Conservation (phyloP, 768 basidiomycete species). For the Pleurotus eryngii region DNA sequence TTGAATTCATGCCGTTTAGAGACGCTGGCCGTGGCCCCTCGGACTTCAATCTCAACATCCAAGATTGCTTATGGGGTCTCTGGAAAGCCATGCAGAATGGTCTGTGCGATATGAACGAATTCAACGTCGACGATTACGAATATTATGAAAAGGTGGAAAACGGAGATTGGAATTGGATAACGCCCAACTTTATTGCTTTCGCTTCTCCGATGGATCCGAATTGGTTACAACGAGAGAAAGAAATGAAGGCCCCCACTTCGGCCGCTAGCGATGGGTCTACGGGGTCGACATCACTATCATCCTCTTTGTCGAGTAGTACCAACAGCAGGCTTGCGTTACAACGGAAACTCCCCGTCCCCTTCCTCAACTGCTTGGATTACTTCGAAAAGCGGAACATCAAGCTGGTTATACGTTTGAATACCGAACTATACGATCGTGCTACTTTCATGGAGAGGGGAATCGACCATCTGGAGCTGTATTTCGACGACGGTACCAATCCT, state of each 20-base stretch:
- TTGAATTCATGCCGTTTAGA: conserved; percentile 93
- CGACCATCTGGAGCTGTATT: conserved; percentile 89
- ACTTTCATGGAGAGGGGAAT: conserved; percentile 84
- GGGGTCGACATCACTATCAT: conserved; percentile 13
- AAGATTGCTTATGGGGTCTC: conserved; percentile 86
- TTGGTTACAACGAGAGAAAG: conserved; percentile 78
- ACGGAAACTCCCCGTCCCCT: conserved; percentile 74
- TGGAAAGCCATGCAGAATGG: conserved; percentile 91
- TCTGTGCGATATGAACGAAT: conserved; percentile 91
- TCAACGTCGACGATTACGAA: conserved; percentile 90
- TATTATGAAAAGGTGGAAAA: conserved; percentile 95
- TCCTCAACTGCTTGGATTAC: conserved; percentile 89
- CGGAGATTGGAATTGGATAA: conserved; percentile 95
- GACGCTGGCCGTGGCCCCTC: conserved; percentile 92
- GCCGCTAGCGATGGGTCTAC: conserved; percentile 23
- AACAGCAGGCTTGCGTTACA: conserved; percentile 55
- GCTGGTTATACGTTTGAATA: conserved; percentile 91
- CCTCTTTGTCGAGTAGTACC: conserved; percentile 26
- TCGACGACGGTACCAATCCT: conserved; percentile 97
- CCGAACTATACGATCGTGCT: conserved; percentile 81
- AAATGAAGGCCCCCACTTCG: conserved; percentile 40
- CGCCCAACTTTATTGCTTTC: conserved; percentile 89
- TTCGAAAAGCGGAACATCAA: conserved; percentile 87
- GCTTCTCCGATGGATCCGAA: conserved; percentile 83
- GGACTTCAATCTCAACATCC: conserved; percentile 91